Evolutionary conservation across 2,329 filamentous ascomycete species (phyloP), one percentile per base, ranked within the genome.

Genomic region (Sclerotinia spermophila): DNA sequence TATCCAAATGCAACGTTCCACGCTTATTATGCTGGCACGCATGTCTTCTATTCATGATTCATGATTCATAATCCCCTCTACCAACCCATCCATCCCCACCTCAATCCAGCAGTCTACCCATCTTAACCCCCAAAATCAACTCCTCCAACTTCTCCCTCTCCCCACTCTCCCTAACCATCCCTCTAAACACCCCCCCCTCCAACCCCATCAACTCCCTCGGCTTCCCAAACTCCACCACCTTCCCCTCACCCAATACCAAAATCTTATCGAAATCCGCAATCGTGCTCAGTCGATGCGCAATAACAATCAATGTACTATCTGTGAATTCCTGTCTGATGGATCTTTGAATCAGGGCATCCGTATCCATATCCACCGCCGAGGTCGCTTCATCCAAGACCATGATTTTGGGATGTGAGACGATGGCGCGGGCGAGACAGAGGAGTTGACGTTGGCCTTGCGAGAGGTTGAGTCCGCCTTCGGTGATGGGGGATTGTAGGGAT

Each of bases 361-460:
- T 94, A 55, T 85, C 83, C 89, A 93, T 92, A 79, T 94, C 92
- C 3, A 94, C 91, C 0, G 92, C 91, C 4, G 87, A 90, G 0
- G 92, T 95, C 0, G 92, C 92, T 81, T 94, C 92, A 78, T 95
- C 92, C 1, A 94, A 85, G 1, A 94, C 88, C 86, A 95, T 91
- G 75, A 95, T 88, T 77, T 91, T 90, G 4, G 92, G 91, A 0
- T 89, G 85, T 0, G 87, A 85, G 35, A 93, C 88, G 74, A 93
- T 92, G 66, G 89, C 91, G 66, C 89, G 89, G 0, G 91, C 91
- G 5, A 93, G 86, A 76, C 90, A 93, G 51, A 94, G 85, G 0
- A 93, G 88, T 79, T 94, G 91, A 3, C 91, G 86, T 79, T 94
- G 91, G 40, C 91, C 91, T 78, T 93, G 91, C 0, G 90, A 92